Conservation (phyloP, 192 early-diverging fungal species). For the Dissophora ornata region DNA sequence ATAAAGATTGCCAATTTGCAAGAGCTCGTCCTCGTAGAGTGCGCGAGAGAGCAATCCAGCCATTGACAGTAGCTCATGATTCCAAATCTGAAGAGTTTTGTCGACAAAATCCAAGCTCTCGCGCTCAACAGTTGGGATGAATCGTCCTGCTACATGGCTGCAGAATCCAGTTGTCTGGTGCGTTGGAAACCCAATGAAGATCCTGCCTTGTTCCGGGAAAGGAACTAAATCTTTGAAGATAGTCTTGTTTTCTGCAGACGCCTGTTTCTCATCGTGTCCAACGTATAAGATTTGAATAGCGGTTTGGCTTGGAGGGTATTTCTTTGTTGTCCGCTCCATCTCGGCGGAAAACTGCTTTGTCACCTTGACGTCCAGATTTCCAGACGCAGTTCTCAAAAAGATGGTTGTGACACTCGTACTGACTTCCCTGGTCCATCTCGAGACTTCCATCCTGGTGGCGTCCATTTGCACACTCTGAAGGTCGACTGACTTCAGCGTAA, state of each 20-base stretch:
- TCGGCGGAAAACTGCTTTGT: constrained; percentile 66
- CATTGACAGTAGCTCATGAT: constrained; percentile 81
- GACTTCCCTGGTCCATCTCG: constrained; percentile 37
- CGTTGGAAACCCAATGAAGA: constrained; percentile 93
- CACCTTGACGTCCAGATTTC: constrained; percentile 65
- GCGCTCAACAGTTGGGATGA: constrained; percentile 94
- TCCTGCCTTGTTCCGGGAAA: constrained; percentile 78
- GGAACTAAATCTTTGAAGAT: constrained; percentile 84
- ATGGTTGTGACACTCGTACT: constrained; percentile 58
- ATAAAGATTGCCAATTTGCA: constrained; percentile 66
- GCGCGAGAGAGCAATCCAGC: constrained; percentile 79
- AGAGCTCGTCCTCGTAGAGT: constrained; percentile 83
- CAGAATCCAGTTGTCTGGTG: constrained; percentile 90
- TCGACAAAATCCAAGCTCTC: constrained; percentile 93
- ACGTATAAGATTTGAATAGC: constrained; percentile 77
- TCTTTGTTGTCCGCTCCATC: constrained; percentile 92
- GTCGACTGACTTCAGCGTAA: constrained; percentile 72
- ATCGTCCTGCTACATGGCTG: constrained; percentile 80
- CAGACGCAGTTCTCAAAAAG: constrained; percentile 79
- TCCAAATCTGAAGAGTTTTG: constrained; percentile 80
- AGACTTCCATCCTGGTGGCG: constrained; percentile 56
- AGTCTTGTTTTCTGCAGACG: constrained; percentile 63
- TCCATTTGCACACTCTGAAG: constrained; percentile 68
- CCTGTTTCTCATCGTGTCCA: constrained; percentile 82
- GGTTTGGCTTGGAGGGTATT: constrained; percentile 78